Conservation (phyloP, 2,329 filamentous ascomycete genomes). For the Cladorrhinum sp. region DNA sequence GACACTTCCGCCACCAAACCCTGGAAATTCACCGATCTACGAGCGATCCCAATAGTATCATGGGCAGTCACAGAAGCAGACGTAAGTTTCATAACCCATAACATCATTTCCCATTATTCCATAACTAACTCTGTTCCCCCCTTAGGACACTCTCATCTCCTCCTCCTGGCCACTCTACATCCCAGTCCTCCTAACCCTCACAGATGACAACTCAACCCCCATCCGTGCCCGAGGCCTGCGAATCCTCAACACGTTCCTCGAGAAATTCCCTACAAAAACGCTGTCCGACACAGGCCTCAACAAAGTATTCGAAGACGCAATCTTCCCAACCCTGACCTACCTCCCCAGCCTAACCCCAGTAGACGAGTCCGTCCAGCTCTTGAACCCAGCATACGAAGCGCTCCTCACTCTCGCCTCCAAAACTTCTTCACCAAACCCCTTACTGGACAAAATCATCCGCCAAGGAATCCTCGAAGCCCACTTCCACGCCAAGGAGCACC, state of each 20-base stretch:
- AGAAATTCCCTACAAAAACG: conserved; percentile 48
- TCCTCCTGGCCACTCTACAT: conserved; percentile 65
- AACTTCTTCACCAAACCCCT: conserved; percentile 25
- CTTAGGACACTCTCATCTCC: conserved; percentile 43
- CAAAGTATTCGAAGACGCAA: conserved; percentile 64
- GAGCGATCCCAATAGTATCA: conserved; percentile 53
- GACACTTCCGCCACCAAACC: conserved; percentile 48
- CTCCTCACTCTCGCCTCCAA: conserved; percentile 57
- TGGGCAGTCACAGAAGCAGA: conserved; percentile 57
- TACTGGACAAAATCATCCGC: conserved; percentile 55
- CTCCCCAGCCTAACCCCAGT: conserved; percentile 76
- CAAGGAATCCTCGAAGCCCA: conserved; percentile 55
- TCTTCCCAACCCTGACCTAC: conserved; percentile 70
- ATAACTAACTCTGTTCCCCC: conserved; percentile 8
- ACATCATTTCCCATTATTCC: neutral
- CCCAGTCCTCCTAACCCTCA: conserved; percentile 65
- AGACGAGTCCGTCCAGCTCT: conserved; percentile 61
- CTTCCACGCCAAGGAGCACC: conserved; percentile 57
- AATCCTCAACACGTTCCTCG: conserved; percentile 54
- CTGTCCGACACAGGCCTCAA: conserved; percentile 63
- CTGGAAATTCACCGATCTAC: conserved; percentile 57
- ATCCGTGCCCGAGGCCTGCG: conserved; percentile 56
- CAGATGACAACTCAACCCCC: conserved; percentile 58
- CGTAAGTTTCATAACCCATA: conserved; percentile 35
- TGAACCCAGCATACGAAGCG: conserved; percentile 63